These are phyloP conservation scores for Citrus inodora DNA, from an alignment of 345 rosid genomes.

Conservation along the genomic window DNA sequence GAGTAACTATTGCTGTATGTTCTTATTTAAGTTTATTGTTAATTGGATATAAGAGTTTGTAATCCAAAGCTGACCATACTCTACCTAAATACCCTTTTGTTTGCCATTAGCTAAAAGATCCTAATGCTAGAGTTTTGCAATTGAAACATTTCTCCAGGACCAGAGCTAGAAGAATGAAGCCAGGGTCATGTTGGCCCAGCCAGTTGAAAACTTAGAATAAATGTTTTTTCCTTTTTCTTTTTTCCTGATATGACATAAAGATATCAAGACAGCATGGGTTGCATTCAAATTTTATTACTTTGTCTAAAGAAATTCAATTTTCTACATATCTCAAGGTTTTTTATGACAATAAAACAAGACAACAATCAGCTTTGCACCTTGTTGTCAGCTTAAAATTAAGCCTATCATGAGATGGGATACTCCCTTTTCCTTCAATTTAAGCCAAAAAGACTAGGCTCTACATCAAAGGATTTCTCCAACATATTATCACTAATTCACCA, in stretches of 20 bases:
- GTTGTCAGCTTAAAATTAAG: background rate
- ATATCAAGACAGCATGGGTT: background rate
- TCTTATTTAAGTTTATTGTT: background rate
- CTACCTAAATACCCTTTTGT: background rate
- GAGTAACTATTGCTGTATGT: too few species aligned
- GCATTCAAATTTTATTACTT: background rate
- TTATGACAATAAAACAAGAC: background rate
- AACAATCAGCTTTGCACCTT: background rate
- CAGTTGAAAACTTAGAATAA: background rate
- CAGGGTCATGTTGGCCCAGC: background rate
- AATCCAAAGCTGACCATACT: background rate
- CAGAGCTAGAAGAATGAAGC: background rate
- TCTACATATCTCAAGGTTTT: background rate
- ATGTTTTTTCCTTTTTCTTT: background rate
- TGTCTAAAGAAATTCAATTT: background rate
- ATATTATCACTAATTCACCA: background rate
- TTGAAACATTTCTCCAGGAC: background rate
- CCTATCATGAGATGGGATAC: background rate
- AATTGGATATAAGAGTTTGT: too few species aligned
- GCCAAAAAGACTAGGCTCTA: background rate
- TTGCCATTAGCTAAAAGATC: background rate
- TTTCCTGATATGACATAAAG: background rate
- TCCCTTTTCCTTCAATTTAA: background rate
- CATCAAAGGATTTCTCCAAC: background rate
- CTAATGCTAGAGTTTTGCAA: background rate